phyloP scores from a whole-genome alignment of 208 protist genomes.

The Crithidia brevicula region DNA sequence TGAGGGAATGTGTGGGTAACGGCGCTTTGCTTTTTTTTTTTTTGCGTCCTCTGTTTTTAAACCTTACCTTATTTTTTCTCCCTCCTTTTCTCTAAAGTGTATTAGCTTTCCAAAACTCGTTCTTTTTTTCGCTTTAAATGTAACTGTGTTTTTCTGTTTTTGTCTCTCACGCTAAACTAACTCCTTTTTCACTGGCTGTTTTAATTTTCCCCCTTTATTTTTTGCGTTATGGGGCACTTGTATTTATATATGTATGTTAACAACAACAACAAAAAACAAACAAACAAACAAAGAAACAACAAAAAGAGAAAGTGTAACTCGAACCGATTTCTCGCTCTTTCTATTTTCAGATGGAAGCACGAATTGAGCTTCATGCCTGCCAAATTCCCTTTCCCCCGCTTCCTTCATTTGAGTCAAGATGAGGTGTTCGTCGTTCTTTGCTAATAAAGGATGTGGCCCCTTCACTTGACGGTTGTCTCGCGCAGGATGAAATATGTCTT shows the following conservation, averaged over 20 bases:
- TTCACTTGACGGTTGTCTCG: too few species aligned
- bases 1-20: too few species aligned
- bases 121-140: not conserved
- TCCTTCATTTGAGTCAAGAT: too few species aligned
- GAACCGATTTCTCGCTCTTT: not conserved
- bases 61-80: not conserved
- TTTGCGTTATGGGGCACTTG: not conserved
- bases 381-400: too few species aligned
- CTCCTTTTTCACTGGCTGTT: not conserved
- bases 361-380: too few species aligned
- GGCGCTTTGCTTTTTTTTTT: slow-evolving; percentile 3
- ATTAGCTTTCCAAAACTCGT: not conserved
- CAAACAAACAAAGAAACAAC: not conserved
- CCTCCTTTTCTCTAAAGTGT: not conserved
- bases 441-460: too few species aligned
- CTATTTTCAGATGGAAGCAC: too few species aligned
- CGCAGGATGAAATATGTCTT: too few species aligned
- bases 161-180: not conserved
- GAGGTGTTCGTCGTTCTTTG: too few species aligned
- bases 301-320: not conserved
- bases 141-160: not conserved
- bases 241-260: not conserved
- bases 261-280: not conserved
- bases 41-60: not conserved
- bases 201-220: slow-evolving; percentile 6